phyloP scores from a whole-genome alignment of 768 basidiomycete genomes.

The Panus rudis region DNA sequence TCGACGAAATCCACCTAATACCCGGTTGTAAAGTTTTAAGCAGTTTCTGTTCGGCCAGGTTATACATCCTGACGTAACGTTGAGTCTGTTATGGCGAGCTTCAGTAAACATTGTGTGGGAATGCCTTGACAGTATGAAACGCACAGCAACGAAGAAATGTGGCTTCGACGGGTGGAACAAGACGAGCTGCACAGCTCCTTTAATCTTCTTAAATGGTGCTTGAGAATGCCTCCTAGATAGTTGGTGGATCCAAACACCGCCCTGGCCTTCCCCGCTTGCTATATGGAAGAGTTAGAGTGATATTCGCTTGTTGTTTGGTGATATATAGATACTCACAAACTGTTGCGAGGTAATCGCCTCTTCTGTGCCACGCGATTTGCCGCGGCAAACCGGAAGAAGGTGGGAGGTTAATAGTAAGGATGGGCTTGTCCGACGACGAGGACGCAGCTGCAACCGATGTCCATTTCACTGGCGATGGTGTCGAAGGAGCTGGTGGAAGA shows the following conservation, averaged over 20 bases:
- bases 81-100: constrained; percentile 59
- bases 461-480: constrained; percentile 70
- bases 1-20: constrained; percentile 93
- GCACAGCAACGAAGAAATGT: constrained; percentile 94
- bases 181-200: constrained; percentile 84
- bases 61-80: constrained; percentile 92
- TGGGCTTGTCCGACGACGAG: constrained; percentile 46
- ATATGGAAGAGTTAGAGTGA: constrained; percentile 8
- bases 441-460: constrained; percentile 36
- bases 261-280: constrained; percentile 67
- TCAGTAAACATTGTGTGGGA: constrained; percentile 5
- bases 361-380: constrained; percentile 87
- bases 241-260: constrained; percentile 94
- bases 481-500: constrained; percentile 50
- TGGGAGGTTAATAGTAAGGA: constrained; percentile 57
- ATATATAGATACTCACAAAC: constrained; percentile 62
- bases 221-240: constrained; percentile 90
- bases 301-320: no score
- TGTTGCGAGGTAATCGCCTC: constrained; percentile 92
- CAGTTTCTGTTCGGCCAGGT: constrained; percentile 87
- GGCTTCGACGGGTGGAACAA: constrained; percentile 93
- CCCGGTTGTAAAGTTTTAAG: constrained; percentile 93
- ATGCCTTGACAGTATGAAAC: constrained; percentile 24
- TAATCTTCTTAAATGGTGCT: constrained; percentile 94
- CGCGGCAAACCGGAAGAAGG: constrained; percentile 62